phyloP scores from a whole-genome alignment of 768 basidiomycete species.

The Lactarius deliciosus region DNA sequence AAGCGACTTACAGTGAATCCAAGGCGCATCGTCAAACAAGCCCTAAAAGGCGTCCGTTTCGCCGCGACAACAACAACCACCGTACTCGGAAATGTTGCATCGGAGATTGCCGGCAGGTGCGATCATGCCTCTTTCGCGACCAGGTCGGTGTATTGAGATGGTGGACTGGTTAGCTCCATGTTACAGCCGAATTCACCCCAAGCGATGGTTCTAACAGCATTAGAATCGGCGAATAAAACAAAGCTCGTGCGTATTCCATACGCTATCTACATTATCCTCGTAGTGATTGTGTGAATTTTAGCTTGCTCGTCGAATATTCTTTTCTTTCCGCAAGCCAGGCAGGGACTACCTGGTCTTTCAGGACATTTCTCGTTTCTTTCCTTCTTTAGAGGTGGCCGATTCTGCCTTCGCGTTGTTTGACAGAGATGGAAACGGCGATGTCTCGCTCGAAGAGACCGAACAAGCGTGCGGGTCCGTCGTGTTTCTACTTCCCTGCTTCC shows the following conservation, averaged over 20 bases:
- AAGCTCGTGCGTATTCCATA: conserved; percentile 47
- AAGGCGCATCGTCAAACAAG: conserved; percentile 62
- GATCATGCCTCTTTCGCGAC: conserved; percentile 13
- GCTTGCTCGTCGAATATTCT: conserved; percentile 84
- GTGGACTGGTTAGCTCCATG: conserved; percentile 50
- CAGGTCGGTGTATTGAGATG: background rate
- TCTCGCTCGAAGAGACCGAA: conserved; percentile 71
- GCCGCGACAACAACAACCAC: conserved; percentile 85
- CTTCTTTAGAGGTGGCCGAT: conserved; percentile 62
- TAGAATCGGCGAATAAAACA: conserved; percentile 79
- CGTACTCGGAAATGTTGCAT: conserved; percentile 60
- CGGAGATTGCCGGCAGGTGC: conserved; percentile 55
- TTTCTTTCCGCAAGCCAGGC: conserved; percentile 71
- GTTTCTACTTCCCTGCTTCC: background rate
- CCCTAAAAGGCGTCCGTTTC: conserved; percentile 64
- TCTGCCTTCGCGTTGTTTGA: conserved; percentile 70
- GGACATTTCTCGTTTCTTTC: conserved; percentile 74
- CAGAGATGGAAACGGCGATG: conserved; percentile 71
- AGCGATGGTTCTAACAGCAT: conserved; percentile 74
- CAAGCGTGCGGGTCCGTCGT: conserved; percentile 59
- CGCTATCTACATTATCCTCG: conserved; percentile 6
- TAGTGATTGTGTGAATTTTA: conserved; percentile 33
- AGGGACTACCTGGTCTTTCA: conserved; percentile 57
- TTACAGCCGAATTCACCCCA: conserved; percentile 86
- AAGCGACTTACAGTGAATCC: conserved; percentile 51